Percentiles rank a stretch among this genome's conserved stretches.
Evolutionary conservation across 2,329 filamentous ascomycete genomes (phyloP).

Genomic region (Pseudogymnoascus sp.): DNA sequence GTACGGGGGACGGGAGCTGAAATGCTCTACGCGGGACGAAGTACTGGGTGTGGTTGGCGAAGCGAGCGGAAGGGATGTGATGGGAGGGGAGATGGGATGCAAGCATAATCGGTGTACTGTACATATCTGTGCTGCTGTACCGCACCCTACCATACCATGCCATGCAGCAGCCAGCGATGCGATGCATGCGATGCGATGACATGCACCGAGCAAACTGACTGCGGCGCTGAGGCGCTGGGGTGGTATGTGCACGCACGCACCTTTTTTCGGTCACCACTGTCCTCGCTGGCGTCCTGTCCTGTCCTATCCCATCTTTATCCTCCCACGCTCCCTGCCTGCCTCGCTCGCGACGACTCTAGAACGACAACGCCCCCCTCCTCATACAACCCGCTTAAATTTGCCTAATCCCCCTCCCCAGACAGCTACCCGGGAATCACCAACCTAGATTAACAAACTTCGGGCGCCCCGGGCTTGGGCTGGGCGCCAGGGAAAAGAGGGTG

Average conservation of each 20-base stretch:
- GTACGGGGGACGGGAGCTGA: background rate
- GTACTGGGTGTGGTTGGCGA: no score
- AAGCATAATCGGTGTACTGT: no score
- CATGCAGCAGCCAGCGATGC: background rate
- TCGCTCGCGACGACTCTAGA: no score
- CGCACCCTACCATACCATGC: no score
- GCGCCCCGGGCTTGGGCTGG: background rate
- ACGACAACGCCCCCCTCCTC: no score
- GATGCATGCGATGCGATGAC: background rate
- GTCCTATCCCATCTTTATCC: no score
- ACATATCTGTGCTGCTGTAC: no score
- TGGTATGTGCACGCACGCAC: background rate
- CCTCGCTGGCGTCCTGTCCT: no score
- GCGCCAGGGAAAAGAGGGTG: background rate
- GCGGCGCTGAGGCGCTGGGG: background rate
- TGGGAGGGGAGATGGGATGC: no score
- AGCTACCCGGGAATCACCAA: background rate
- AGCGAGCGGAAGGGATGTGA: no score
- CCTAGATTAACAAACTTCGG: background rate
- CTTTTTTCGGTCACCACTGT: background rate
- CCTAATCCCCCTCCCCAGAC: background rate
- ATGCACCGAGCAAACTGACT: background rate
- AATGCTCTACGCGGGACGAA: background rate
- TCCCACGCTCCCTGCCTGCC: no score
- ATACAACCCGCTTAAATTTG: background rate